A percentile compares a stretch with the other conserved stretches of the same genome.
phyloP scores from a whole-genome alignment of 1,284 basidiomycete species.

The Apiotrichum montevideense region DNA sequence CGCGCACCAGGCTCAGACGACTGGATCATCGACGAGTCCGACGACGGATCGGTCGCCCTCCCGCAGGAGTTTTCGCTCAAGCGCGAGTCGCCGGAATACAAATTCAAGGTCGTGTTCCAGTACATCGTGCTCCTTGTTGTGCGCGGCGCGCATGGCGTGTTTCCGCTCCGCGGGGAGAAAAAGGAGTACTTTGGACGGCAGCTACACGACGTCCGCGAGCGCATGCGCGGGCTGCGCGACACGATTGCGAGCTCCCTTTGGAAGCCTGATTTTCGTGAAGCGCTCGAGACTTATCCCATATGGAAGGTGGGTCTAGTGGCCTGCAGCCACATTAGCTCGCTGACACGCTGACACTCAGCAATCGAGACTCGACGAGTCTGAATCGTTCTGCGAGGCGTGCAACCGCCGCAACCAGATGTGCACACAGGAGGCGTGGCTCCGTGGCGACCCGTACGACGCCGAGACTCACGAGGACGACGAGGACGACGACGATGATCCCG shows the following conservation, averaged over 20 bases:
- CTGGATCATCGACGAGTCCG: slow-evolving; percentile 9
- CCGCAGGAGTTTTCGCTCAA: slow-evolving; percentile 71
- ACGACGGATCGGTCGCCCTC: slow-evolving; percentile 50
- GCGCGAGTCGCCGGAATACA: slow-evolving; percentile 51
- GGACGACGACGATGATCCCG: neutral
- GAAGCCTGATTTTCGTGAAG: slow-evolving; percentile 60
- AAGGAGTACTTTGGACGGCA: slow-evolving; percentile 23
- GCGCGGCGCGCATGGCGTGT: slow-evolving; percentile 26
- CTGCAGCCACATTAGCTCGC: neutral
- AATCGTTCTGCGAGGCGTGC: too few relatives aligned
- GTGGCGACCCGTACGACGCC: too few relatives aligned
- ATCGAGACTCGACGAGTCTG: too few relatives aligned
- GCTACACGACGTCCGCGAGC: slow-evolving; percentile 12
- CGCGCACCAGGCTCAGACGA: too few relatives aligned
- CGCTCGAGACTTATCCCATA: slow-evolving; percentile 60
- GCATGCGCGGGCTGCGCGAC: neutral
- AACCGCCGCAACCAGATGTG: too few relatives aligned
- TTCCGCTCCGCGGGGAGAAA: slow-evolving; percentile 23
- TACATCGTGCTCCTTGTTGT: slow-evolving; percentile 74
- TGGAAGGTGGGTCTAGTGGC: slow-evolving; percentile 1
- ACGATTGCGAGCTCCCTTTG: slow-evolving; percentile 49
- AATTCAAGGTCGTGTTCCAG: slow-evolving; percentile 63
- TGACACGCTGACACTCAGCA: neutral
- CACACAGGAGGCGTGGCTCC: too few relatives aligned
- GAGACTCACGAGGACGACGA: too few relatives aligned